Evolutionary conservation across 192 early-diverging fungal species (phyloP), one percentile per base, ranked within the genome.

Genomic region (Entomortierella chlamydospora): DNA sequence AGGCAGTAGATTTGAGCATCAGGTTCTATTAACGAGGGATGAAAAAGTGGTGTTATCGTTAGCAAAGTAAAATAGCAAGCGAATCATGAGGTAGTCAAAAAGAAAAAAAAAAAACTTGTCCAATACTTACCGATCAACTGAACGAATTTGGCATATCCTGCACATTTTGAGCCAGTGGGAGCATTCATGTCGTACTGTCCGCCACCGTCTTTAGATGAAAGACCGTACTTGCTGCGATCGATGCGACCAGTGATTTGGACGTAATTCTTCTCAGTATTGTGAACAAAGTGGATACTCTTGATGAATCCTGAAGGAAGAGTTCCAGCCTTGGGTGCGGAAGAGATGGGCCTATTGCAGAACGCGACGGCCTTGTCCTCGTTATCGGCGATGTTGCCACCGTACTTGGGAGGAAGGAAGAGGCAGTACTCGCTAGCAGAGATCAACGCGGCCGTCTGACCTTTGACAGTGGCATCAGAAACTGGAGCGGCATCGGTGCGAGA

Each of bases 161-260:
- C 69, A 59, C 84, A 85, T 7, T 53, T 67, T 29, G 83, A 61
- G n/a, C 82, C 82, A 17, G 49, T 49, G 28, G 87, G 87, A 4
- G 87, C 82, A 4, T 65, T 50, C 5, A 68, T 51, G 78, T 88
- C 87, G 23, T 83, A 83, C 59, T 87, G 87, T 61, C 87, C 87
- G 28, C 87, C 87, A n/a, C 81, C 83, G 56, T 88, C 87, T 25
- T 45, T 73, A 10, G 49, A 5, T 7, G 67, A 61, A 20, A 86
- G 61, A 11, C 69, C 69, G n/a, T 73, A 84, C 51, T 79, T 82
- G 17, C 53, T 30, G 20, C 63, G 57, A 53, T 88, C 74, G 13
- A 88, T 87, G 22, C 70, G 72, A 33, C 87, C 87, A 18, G 87
- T 88, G 31, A 86, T 66, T 62, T 88, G 87, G 12, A 88, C 84